Conservation (phyloP, 73 alveolate genomes). For the Paramecium tetraurelia region DNA sequence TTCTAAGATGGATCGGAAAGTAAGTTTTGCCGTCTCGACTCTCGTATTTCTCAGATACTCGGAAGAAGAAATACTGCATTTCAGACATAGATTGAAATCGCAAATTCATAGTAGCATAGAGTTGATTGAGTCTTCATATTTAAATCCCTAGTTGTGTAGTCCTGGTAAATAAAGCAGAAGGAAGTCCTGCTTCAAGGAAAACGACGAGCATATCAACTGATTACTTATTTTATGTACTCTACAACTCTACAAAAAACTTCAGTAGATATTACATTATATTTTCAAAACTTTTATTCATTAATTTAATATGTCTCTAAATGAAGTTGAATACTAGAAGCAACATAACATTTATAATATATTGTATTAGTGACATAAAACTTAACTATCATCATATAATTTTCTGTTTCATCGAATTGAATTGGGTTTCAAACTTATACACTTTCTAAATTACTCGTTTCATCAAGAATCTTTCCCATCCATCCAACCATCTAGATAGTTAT, state of each 20-base stretch:
- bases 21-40: not conserved
- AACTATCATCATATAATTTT: not conserved
- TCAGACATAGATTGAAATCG: not conserved
- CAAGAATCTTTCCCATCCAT: not conserved
- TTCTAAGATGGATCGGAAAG: not conserved
- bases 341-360: not conserved
- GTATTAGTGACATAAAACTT: not conserved
- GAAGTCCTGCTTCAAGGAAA: slow-evolving; percentile 1
- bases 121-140: not conserved
- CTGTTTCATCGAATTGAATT: not conserved
- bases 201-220: not conserved
- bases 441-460: not conserved
- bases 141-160: not conserved
- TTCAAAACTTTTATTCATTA: not conserved
- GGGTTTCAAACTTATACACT: not conserved
- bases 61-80: not conserved
- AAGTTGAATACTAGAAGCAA: not conserved
- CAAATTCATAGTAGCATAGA: not conserved
- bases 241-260: not conserved
- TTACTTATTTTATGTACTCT: not conserved
- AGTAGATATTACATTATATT: not conserved
- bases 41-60: not conserved
- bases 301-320: not conserved
- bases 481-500: not conserved
- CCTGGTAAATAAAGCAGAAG: not conserved